A percentile compares a stretch with the other conserved stretches of the same genome.
These are phyloP conservation scores for Obelidium mucronatum DNA, from an alignment of 192 early-diverging fungal species.

Conservation along the genomic window DNA sequence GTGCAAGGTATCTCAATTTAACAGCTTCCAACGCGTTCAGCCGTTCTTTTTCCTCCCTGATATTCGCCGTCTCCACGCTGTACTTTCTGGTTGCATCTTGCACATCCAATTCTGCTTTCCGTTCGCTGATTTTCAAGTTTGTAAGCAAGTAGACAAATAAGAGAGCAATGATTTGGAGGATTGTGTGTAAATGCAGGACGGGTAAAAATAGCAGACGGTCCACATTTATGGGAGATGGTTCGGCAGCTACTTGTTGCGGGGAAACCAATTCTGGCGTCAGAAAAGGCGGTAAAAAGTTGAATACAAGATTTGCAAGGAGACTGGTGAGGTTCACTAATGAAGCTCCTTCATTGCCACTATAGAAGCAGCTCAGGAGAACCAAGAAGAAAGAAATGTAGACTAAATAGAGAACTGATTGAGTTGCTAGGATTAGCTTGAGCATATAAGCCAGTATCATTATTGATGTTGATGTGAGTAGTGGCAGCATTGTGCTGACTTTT, in stretches of 20 bases:
- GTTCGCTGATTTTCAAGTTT: no score
- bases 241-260: no score
- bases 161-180: background rate
- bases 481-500: background rate
- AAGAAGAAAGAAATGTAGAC: background rate
- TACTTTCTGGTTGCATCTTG: background rate
- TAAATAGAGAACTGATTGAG: background rate
- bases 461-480: background rate
- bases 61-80: background rate
- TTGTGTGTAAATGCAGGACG: background rate
- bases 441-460: background rate
- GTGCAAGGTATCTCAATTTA: no score
- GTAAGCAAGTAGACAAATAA: background rate
- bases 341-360: background rate
- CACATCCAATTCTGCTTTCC: no score
- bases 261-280: no score
- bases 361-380: background rate
- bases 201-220: no score
- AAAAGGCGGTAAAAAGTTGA: background rate
- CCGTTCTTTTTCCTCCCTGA: background rate
- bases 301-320: background rate
- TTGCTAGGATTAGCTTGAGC: background rate
- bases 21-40: background rate
- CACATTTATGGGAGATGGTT: background rate
- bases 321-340: background rate